These are phyloP conservation scores for Euryodendron excelsum DNA, from an alignment of 148 eudicot species.

Conservation along the genomic window DNA sequence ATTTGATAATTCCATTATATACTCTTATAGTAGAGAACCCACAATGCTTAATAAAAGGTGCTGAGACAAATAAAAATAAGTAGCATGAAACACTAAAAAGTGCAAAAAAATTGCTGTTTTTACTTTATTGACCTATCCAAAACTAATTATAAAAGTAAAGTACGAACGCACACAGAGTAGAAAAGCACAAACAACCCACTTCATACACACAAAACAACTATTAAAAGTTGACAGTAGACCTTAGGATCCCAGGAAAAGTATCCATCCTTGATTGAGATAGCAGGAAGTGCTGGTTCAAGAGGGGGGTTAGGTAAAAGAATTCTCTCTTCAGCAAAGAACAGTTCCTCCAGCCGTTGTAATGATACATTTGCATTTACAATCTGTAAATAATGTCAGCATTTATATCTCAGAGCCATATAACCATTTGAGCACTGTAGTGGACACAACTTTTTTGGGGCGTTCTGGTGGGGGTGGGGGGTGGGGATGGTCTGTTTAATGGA, in stretches of 20 bases:
- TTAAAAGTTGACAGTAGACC: constrained; percentile 23
- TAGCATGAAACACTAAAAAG: not conserved
- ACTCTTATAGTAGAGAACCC: not conserved
- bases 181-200: not conserved
- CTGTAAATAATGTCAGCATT: constrained; percentile 25
- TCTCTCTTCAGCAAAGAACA: constrained; percentile 57
- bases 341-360: constrained; percentile 56
- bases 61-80: not conserved
- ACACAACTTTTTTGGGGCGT: too few relatives aligned
- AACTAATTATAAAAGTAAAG: not conserved
- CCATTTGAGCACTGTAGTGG: too few relatives aligned
- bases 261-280: constrained; percentile 60
- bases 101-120: not conserved
- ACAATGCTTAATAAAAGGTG: not conserved
- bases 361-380: constrained; percentile 62
- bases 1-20: not conserved
- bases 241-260: constrained; percentile 58
- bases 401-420: not conserved
- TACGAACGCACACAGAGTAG: not conserved
- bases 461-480: too few relatives aligned
- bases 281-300: constrained; percentile 47
- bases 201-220: not conserved
- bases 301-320: constrained; percentile 55
- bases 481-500: not conserved
- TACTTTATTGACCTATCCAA: not conserved